Evolutionary conservation across 805 yeast genomes (phyloP).

Genomic region (Saccharomycopsis fermentans): DNA sequence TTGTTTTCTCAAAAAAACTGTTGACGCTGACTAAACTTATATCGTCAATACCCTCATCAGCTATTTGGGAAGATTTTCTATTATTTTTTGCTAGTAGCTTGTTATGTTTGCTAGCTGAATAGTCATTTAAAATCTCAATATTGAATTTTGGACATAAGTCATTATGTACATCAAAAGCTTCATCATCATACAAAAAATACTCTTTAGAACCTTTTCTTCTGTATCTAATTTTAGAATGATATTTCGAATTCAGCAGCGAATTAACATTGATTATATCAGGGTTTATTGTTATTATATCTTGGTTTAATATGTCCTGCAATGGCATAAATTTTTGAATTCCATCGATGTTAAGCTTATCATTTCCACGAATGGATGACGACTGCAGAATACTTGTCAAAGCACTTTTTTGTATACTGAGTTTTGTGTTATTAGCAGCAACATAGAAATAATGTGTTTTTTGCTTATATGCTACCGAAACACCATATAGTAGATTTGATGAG

Average conservation of each 20-base stretch:
- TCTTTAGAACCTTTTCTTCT: background rate
- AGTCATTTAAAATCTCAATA: background rate
- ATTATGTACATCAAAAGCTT: constrained; percentile 27
- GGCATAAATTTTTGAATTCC: background rate
- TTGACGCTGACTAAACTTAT: background rate
- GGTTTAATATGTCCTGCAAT: background rate
- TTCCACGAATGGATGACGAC: background rate
- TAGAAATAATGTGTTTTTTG: constrained; percentile 39
- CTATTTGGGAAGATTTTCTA: background rate
- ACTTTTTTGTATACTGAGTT: constrained; percentile 1
- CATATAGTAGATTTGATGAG: constrained; percentile 35
- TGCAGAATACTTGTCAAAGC: background rate
- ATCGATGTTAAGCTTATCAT: background rate
- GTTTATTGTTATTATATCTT: background rate
- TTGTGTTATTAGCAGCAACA: constrained; percentile 17
- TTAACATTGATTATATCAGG: background rate
- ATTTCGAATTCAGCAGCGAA: background rate
- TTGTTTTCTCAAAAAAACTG: background rate
- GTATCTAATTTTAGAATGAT: background rate
- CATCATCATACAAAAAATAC: constrained; percentile 29
- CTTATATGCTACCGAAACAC: constrained; percentile 36
- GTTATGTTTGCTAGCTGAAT: background rate
- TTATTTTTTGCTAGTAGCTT: background rate
- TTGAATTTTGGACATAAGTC: constrained; percentile 23
- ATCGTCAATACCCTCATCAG: background rate